Base-by-base conservation (phyloP, 23 red algal species). In the Chondrus crispus region DNA sequence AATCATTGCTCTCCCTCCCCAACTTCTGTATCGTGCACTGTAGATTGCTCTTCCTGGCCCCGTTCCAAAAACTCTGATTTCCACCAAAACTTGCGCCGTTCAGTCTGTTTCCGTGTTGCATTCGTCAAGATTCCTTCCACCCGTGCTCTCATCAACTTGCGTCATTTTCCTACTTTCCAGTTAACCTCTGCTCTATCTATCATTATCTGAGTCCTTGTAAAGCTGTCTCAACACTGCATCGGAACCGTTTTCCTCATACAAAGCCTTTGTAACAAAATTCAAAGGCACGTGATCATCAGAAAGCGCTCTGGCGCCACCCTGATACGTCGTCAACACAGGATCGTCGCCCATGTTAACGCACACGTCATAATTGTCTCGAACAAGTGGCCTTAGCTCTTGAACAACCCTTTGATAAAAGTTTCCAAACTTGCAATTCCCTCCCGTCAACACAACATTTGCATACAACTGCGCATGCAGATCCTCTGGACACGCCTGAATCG, bases 371-470 rank as follows among this genome's bases (percentile, higher is more conserved):
- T 51, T 58, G 24, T 54, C 82, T 40, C 79, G 77, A 5, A 88
- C 88, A 18, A 94, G 66, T 9, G 91, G 68, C n/a, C 96, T 80
- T 32, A 98, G 46, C 49, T 98, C 96, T 6, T 16, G 16, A 22
- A 58, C 74, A 38, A 98, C 60, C 2, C 96, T 91, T 24, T 81
- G 45, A 22, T 44, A 49, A 80, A 98, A 95, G 37, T 90, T 90
- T 54, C 42, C 66, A 44, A 98, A 81, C 40, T 72, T 20, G 38
- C 86, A 89, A 74, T 85, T 92, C 4, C 96, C 92, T 36, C 96
- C 96, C 14, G 77, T 90, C 12, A 95, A 87, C 13, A 98, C 57
- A 9, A 98, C 81, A 62, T 93, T 93, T n/a, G 52, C 86, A 62
- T 88, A 93, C 73, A 98, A 60, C 22, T 88, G 63, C 5, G 85